Evolutionary conservation across 2,329 filamentous ascomycete species (phyloP), one percentile per base, ranked within the genome.

Genomic region (Tolypocladium album): DNA sequence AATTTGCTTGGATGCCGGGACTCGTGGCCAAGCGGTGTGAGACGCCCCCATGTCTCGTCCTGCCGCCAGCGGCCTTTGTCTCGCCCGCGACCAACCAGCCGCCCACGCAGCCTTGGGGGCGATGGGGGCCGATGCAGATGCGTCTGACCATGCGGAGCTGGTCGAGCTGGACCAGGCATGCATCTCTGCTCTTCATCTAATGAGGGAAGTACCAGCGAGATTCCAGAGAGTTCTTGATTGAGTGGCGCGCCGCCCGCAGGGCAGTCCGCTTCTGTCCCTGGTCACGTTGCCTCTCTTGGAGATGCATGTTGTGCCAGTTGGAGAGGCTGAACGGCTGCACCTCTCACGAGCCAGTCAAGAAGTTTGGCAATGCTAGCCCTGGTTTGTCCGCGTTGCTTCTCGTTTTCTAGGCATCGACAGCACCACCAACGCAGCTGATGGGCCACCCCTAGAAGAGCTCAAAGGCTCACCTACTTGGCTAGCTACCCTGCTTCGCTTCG

Each of bases 241-340:
- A 20, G 55, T 47, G 40, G 60, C 52, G 42, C 55, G 57, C 57
- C 40, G 57, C 60, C 52, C 55, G 57, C 59, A 61, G 57, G 42
- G 31, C 31, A 15, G 20, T 55, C 50, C 50, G 31, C 50, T 36
- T 55, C 50, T 22, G 9, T 36, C 47, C 52, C 15, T 52, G 39
- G 60, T 59, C 60, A 59, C 58, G 58, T 59, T 61, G 58, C 45
- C 27, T 31, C n/a, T n/a, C n/a, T n/a, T n/a, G n/a, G n/a, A n/a
- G n/a, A n/a, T n/a, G n/a, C n/a, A n/a, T n/a, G n/a, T n/a, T 31
- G 27, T n/a, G 43, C 22, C 1, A 6, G 17, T n/a, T 34, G 11
- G 15, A 11, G 9, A 22, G 50, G 9, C 20, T 20, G 20, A 11
- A 13, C 7, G 24, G 20, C 22, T 13, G 20, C 31, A 15, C 31